These are phyloP conservation scores for Flammula alnicola DNA, from an alignment of 1,284 basidiomycete species.

Conservation along the genomic window DNA sequence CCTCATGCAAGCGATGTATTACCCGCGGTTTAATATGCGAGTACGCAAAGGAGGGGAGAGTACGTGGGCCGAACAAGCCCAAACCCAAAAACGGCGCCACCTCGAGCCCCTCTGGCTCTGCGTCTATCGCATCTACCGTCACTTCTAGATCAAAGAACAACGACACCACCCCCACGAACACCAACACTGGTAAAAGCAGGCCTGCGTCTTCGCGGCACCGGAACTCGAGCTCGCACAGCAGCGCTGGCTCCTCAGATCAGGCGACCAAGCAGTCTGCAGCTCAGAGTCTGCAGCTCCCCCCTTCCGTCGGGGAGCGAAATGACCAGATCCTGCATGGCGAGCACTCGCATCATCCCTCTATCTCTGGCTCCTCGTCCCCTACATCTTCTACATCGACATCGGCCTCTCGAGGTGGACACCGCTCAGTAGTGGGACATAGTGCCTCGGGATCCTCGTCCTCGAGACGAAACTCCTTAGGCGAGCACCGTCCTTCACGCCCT, in stretches of 20 bases:
- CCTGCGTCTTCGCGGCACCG: constrained; percentile 15
- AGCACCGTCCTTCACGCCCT: constrained; percentile 27
- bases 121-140: neutral
- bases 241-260: constrained; percentile 19
- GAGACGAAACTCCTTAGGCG: constrained; percentile 22
- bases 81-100: constrained; percentile 31
- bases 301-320: neutral
- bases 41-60: constrained; percentile 64
- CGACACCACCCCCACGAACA: constrained; percentile 8
- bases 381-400: neutral
- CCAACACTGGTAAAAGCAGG: constrained; percentile 2
- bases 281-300: constrained; percentile 1
- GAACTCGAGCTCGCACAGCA: constrained; percentile 24
- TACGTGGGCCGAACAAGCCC: constrained; percentile 64
- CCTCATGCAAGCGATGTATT: constrained; percentile 58
- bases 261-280: neutral
- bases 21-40: constrained; percentile 54
- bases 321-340: neutral
- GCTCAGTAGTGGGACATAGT: neutral
- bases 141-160: constrained; percentile 1
- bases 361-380: neutral
- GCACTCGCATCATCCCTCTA: neutral
- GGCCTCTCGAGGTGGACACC: constrained; percentile 1
- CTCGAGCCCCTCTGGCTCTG: constrained; percentile 7
- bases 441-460: constrained; percentile 8